A percentile compares a stretch with the other conserved stretches of the same genome.
phyloP scores from a whole-genome alignment of 1,284 basidiomycete genomes.

The Papiliotrema fonsecae region DNA sequence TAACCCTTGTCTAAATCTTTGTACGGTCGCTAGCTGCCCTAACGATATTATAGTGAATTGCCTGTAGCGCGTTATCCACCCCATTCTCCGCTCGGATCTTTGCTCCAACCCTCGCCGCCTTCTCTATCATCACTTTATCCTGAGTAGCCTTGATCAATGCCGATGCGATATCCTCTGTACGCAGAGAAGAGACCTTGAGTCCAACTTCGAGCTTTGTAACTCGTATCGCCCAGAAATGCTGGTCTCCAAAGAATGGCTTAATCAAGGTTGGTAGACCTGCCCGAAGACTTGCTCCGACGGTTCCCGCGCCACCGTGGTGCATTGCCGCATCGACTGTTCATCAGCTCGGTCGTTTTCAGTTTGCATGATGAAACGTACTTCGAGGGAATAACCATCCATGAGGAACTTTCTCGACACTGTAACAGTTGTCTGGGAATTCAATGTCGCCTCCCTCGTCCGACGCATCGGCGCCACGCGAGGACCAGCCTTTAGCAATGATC shows the following conservation, averaged over 20 bases:
- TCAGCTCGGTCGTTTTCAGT: neutral
- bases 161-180: slow-evolving; percentile 54
- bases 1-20: slow-evolving; percentile 19
- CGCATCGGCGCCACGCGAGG: slow-evolving; percentile 52
- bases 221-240: slow-evolving; percentile 52
- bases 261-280: slow-evolving; percentile 72
- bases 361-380: slow-evolving; percentile 52
- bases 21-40: slow-evolving; percentile 31
- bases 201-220: slow-evolving; percentile 60
- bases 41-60: slow-evolving; percentile 35
- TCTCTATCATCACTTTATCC: slow-evolving; percentile 59
- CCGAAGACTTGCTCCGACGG: slow-evolving; percentile 62
- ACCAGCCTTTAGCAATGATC: slow-evolving; percentile 74
- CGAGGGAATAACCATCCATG: slow-evolving; percentile 77
- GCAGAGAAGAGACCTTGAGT: slow-evolving; percentile 53
- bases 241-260: slow-evolving; percentile 60
- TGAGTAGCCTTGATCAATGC: slow-evolving; percentile 58
- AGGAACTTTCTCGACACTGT: slow-evolving; percentile 61
- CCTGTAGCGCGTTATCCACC: slow-evolving; percentile 34
- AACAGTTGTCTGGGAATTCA: slow-evolving; percentile 47
- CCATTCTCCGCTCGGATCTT: slow-evolving; percentile 56
- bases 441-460: slow-evolving; percentile 47
- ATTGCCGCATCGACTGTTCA: slow-evolving; percentile 50
- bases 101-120: slow-evolving; percentile 60
- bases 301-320: slow-evolving; percentile 70